Percentiles rank a stretch among this genome's conserved stretches.
phyloP scores from a whole-genome alignment of 176 grass and related monocot species.

The Aegilops sharonensis region DNA sequence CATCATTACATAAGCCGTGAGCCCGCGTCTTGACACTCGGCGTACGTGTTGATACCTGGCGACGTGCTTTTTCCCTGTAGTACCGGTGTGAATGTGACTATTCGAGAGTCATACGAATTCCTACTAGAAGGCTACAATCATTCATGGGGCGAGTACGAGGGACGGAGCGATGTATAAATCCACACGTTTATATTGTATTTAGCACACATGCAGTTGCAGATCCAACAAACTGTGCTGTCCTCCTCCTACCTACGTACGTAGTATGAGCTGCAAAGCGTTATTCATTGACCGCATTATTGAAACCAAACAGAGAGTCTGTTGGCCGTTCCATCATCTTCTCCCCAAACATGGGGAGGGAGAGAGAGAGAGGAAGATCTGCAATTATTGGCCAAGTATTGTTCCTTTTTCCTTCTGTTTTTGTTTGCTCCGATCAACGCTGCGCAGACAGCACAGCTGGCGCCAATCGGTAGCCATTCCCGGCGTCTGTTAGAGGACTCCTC shows the following conservation, averaged over 20 bases:
- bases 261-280: slow-evolving; percentile 14
- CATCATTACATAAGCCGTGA: too few relatives aligned
- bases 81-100: too few relatives aligned
- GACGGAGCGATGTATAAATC: neutral
- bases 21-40: too few relatives aligned
- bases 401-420: too few relatives aligned
- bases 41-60: too few relatives aligned
- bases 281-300: slow-evolving; percentile 31
- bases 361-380: neutral
- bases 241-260: neutral
- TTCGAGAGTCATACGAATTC: too few relatives aligned
- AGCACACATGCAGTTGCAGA: slow-evolving; percentile 10
- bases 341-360: too few relatives aligned
- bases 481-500: neutral
- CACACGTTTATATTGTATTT: slow-evolving; percentile 27
- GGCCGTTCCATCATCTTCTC: neutral
- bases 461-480: neutral
- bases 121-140: too few relatives aligned
- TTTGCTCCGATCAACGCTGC: neutral
- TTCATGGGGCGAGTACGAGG: too few relatives aligned
- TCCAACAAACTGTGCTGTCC: slow-evolving; percentile 9
- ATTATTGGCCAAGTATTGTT: slow-evolving; percentile 10
- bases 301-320: neutral
- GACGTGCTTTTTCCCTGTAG: too few relatives aligned
- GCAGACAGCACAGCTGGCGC: slow-evolving; percentile 12